Evolutionary conservation across 2,329 filamentous ascomycete species (phyloP).

Genomic region (Aspergillus proliferans): DNA sequence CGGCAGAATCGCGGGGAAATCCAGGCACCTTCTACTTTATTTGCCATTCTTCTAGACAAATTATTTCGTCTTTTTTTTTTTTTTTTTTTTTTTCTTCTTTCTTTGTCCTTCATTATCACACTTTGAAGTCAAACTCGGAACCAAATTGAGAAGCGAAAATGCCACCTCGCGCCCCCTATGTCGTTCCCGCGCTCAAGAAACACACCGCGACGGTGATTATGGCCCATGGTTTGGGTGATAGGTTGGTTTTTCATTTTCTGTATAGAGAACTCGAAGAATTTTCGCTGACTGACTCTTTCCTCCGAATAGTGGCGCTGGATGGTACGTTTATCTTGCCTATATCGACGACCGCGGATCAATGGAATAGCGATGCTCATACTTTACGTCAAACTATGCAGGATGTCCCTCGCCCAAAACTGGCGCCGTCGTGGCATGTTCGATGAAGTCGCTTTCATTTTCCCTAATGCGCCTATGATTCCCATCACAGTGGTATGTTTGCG

Average conservation of each 20-base stretch:
- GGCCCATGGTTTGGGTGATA: conserved; percentile 85
- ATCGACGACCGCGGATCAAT: neutral
- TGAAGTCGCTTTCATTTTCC: conserved; percentile 90
- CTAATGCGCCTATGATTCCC: conserved; percentile 79
- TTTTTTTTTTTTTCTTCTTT: neutral
- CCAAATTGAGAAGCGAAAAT: conserved; percentile 25
- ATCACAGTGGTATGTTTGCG: conserved; percentile 64
- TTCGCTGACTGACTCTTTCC: conserved; percentile 7
- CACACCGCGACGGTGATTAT: conserved; percentile 96
- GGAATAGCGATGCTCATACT: neutral
- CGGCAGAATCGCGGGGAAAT: conserved; percentile 21
- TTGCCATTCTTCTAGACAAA: neutral
- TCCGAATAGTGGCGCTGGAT: conserved; percentile 41
- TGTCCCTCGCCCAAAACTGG: conserved; percentile 80
- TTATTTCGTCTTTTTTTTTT: conserved; percentile 1
- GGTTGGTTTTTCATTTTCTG: conserved; percentile 43
- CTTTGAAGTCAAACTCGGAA: neutral
- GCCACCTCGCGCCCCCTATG: conserved; percentile 50
- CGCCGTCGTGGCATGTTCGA: conserved; percentile 71
- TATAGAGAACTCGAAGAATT: neutral
- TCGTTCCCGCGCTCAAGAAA: conserved; percentile 70
- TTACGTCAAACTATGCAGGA: conserved; percentile 36
- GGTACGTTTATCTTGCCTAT: conserved; percentile 27
- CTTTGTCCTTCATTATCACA: neutral
- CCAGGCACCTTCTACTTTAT: neutral